phyloP scores from a whole-genome alignment of 1,284 basidiomycete genomes.

The Tilletia indica region DNA sequence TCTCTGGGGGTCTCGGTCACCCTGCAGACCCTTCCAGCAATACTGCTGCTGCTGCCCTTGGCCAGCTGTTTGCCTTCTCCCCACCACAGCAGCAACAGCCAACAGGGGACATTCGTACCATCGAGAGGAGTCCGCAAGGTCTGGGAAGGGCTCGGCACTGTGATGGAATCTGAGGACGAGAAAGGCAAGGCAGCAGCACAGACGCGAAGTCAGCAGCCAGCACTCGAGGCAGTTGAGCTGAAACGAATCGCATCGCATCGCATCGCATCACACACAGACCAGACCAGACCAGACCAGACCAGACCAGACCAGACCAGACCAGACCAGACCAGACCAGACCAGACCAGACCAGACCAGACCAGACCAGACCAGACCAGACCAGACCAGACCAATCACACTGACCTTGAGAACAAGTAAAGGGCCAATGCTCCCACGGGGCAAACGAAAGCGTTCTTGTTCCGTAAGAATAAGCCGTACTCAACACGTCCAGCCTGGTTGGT shows the following conservation, averaged over 20 bases:
- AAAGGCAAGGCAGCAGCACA: neutral
- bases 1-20: too few relatives aligned
- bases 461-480: neutral
- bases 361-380: too few relatives aligned
- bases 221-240: too few relatives aligned
- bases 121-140: neutral
- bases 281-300: too few relatives aligned
- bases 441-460: neutral
- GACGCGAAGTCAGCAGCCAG: slow-evolving; percentile 2
- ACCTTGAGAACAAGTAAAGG: slow-evolving; percentile 8
- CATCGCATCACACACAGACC: neutral
- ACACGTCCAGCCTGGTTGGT: slow-evolving; percentile 5
- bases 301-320: too few relatives aligned
- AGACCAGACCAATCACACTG: neutral
- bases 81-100: too few relatives aligned
- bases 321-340: too few relatives aligned
- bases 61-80: too few relatives aligned
- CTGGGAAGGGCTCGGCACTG: neutral
- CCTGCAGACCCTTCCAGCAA: too few relatives aligned
- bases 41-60: too few relatives aligned
- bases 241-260: too few relatives aligned
- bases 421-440: neutral
- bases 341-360: too few relatives aligned
- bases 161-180: neutral
- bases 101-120: neutral